Percentiles rank a stretch among this genome's conserved stretches.
Evolutionary conservation across 768 basidiomycete genomes (phyloP).

Genomic region (Nidula microcarpa): DNA sequence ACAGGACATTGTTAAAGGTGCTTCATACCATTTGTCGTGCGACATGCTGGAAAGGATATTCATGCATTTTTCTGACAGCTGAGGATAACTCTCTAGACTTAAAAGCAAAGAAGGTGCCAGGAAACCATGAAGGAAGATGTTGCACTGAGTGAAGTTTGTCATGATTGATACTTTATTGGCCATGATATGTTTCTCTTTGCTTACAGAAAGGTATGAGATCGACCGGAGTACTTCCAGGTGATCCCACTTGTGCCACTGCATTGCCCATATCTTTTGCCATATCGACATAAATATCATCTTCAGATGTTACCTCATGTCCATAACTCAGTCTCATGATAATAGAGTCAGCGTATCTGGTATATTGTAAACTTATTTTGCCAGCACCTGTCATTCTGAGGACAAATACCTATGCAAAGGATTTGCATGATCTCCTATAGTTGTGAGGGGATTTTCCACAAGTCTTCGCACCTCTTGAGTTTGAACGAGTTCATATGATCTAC

Average conservation of each 20-base stretch:
- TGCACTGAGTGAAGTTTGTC: slow-evolving; percentile 20
- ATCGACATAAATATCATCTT: slow-evolving; percentile 4
- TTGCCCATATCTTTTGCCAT: slow-evolving; percentile 10
- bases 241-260: not conserved
- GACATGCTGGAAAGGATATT: slow-evolving; percentile 25
- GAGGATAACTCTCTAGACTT: slow-evolving; percentile 25
- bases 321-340: not conserved
- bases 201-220: slow-evolving; percentile 14
- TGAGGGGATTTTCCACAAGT: not conserved
- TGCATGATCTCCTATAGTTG: slow-evolving; percentile 1
- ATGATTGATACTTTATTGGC: not conserved
- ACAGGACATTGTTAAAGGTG: slow-evolving; percentile 1
- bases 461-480: not conserved
- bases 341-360: slow-evolving; percentile 1
- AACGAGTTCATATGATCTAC: not conserved
- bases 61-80: slow-evolving; percentile 22
- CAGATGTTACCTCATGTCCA: slow-evolving; percentile 5
- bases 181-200: not conserved
- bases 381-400: slow-evolving; percentile 4
- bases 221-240: slow-evolving; percentile 8
- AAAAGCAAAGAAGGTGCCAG: slow-evolving; percentile 30
- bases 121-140: slow-evolving; percentile 35
- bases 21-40: slow-evolving; percentile 19
- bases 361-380: slow-evolving; percentile 9
- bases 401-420: slow-evolving; percentile 18